Conservation (phyloP, 1,284 basidiomycete species). For the Sporisorium scitamineum region DNA sequence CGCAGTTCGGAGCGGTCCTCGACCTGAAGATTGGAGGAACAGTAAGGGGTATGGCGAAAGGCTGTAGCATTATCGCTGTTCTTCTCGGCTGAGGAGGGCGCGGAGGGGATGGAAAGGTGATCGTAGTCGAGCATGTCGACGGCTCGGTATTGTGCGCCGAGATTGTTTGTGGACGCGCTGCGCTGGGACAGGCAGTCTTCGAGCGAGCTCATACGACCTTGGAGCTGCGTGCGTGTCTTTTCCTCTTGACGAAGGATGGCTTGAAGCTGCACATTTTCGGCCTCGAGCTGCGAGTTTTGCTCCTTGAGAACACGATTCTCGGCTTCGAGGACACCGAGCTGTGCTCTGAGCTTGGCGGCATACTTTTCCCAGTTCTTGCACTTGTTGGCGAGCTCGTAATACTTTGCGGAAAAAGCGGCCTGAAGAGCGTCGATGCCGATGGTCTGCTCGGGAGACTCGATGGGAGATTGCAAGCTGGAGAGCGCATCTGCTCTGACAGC, state of each 20-base stretch:
- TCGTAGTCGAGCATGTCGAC: conserved; percentile 40
- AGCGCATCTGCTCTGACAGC: conserved; percentile 2
- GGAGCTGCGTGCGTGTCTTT: conserved; percentile 28
- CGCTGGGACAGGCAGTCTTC: conserved; percentile 44
- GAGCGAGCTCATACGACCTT: conserved; percentile 38
- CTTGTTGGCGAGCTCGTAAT: conserved; percentile 58
- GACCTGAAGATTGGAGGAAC: conserved; percentile 49
- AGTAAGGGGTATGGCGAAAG: conserved; percentile 35
- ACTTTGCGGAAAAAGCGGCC: conserved; percentile 56
- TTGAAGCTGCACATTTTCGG: conserved; percentile 46
- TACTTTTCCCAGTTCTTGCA: conserved; percentile 64
- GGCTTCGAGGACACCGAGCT: conserved; percentile 53
- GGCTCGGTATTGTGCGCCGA: conserved; percentile 31
- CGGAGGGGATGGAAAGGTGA: conserved; percentile 43
- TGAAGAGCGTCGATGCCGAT: conserved; percentile 58
- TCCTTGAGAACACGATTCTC: conserved; percentile 56
- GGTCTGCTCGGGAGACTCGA: conserved; percentile 22
- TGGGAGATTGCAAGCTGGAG: conserved; percentile 17
- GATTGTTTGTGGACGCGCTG: conserved; percentile 21
- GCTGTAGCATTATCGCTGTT: conserved; percentile 5
- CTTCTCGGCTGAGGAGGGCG: conserved; percentile 42
- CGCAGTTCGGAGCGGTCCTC: conserved; percentile 49
- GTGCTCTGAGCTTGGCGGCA: conserved; percentile 58
- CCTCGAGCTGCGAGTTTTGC: conserved; percentile 48
- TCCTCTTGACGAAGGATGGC: conserved; percentile 31